These are phyloP conservation scores for Geotrichum aggregatum DNA, from an alignment of 1,139 yeast species.

Conservation along the genomic window DNA sequence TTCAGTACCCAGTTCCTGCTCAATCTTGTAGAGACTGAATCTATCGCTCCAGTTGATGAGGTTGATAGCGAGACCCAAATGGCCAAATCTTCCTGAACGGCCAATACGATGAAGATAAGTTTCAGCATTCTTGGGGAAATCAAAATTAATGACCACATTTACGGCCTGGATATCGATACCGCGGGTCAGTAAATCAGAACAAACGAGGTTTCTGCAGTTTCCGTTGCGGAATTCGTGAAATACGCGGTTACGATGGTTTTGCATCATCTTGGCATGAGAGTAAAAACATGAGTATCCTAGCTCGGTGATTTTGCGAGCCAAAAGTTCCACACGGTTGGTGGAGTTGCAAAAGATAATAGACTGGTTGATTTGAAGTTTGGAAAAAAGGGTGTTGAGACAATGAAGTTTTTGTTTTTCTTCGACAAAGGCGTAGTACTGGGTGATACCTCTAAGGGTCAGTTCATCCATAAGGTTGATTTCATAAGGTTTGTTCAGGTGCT, in stretches of 20 bases:
- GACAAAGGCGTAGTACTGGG: slow-evolving; percentile 95
- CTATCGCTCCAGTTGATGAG: slow-evolving; percentile 96
- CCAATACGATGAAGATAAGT: slow-evolving; percentile 97
- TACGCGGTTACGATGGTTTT: slow-evolving; percentile 93
- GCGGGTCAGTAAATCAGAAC: slow-evolving; percentile 94
- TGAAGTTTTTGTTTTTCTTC: slow-evolving; percentile 95
- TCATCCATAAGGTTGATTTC: slow-evolving; percentile 98
- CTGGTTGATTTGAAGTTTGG: slow-evolving; percentile 91
- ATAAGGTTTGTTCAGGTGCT: slow-evolving; percentile 84
- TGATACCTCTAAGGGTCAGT: slow-evolving; percentile 89
- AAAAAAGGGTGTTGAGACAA: slow-evolving; percentile 89
- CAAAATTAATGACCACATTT: slow-evolving; percentile 94
- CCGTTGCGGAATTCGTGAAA: slow-evolving; percentile 99
- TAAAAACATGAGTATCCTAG: slow-evolving; percentile 95
- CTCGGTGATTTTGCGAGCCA: slow-evolving; percentile 94
- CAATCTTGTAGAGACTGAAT: slow-evolving; percentile 87
- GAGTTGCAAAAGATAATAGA: slow-evolving; percentile 96
- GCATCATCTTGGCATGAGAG: slow-evolving; percentile 97
- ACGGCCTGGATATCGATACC: slow-evolving; percentile 99
- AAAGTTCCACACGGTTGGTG: slow-evolving; percentile 88
- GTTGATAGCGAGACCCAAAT: slow-evolving; percentile 94
- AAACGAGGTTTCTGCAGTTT: slow-evolving; percentile 91
- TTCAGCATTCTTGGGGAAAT: slow-evolving; percentile 97
- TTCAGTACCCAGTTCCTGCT: slow-evolving; percentile 96
- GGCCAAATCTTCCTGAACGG: slow-evolving; percentile 98